Evolutionary conservation across 805 yeast species (phyloP).

Genomic region (Lipomyces sp.): DNA sequence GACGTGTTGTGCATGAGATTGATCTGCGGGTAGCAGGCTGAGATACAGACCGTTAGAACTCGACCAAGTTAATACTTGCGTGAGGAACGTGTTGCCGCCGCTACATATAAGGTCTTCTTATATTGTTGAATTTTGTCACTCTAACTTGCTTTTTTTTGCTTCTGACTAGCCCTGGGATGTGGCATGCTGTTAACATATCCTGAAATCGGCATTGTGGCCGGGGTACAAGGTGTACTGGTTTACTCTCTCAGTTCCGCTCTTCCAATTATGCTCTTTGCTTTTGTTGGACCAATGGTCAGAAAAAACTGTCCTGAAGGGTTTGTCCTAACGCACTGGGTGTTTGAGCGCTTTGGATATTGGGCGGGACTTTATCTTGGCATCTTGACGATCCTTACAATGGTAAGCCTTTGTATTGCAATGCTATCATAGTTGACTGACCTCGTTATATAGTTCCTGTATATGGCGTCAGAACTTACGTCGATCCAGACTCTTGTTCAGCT

Average conservation of each 20-base stretch:
- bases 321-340: conserved; percentile 93
- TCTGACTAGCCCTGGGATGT: conserved; percentile 75
- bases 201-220: conserved; percentile 82
- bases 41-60: conserved; percentile 80
- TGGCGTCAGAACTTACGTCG: conserved; percentile 87
- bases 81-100: conserved; percentile 58
- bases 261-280: conserved; percentile 83
- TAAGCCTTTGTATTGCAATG: neutral
- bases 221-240: conserved; percentile 83
- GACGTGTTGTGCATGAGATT: neutral
- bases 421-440: neutral
- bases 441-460: conserved; percentile 59
- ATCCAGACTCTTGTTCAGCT: conserved; percentile 76
- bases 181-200: conserved; percentile 87
- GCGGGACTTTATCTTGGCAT: conserved; percentile 76
- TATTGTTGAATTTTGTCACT: conserved; percentile 3
- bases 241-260: conserved; percentile 79
- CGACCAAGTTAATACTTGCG: conserved; percentile 85
- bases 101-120: neutral
- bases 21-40: conserved; percentile 49
- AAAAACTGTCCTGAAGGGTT: conserved; percentile 85
- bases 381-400: conserved; percentile 80
- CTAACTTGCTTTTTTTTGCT: conserved; percentile 4
- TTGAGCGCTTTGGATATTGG: conserved; percentile 72
- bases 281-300: conserved; percentile 79